These are phyloP conservation scores for Adiantum capillusveneris DNA, from an alignment of 75 land plant genomes.

Conservation along the genomic window DNA sequence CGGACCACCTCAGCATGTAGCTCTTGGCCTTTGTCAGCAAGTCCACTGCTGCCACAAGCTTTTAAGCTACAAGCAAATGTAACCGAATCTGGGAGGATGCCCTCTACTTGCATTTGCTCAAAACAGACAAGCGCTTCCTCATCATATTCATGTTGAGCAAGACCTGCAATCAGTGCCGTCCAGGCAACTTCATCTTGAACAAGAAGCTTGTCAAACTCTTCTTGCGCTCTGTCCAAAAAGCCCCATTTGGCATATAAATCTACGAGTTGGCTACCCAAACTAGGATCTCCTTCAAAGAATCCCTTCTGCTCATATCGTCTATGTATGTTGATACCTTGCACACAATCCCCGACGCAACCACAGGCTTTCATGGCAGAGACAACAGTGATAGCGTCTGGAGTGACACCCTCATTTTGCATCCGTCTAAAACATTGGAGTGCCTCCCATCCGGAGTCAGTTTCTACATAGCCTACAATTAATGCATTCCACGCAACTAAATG, in stretches of 20 bases:
- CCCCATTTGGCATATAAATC: conserved; percentile 32
- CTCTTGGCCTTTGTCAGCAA: conserved; percentile 5
- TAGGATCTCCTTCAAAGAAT: neutral
- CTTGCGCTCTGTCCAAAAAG: conserved; percentile 9
- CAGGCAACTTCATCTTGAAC: conserved; percentile 30
- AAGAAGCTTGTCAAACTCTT: conserved; percentile 13
- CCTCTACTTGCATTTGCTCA: conserved; percentile 1
- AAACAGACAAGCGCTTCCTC: conserved; percentile 14
- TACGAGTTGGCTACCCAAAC: conserved; percentile 6
- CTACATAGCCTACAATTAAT: conserved; percentile 4
- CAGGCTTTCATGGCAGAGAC: conserved; percentile 2
- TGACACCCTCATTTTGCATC: conserved; percentile 9
- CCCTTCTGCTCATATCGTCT: neutral
- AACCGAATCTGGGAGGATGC: neutral
- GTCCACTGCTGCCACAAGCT: conserved; percentile 3
- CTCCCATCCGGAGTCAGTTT: conserved; percentile 1
- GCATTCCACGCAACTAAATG: conserved; percentile 12
- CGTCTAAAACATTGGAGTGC: conserved; percentile 1
- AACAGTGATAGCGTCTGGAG: conserved; percentile 1
- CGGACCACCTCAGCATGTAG: conserved; percentile 2
- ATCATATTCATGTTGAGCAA: conserved; percentile 10
- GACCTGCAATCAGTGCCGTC: conserved; percentile 27
- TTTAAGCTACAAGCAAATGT: neutral
- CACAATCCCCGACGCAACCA: neutral
- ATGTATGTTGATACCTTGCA: neutral